A percentile compares a stretch with the other conserved stretches of the same genome.
These are phyloP conservation scores for Parasarocladium wereldwijsianum DNA, from an alignment of 2,329 filamentous ascomycete species.

Conservation along the genomic window DNA sequence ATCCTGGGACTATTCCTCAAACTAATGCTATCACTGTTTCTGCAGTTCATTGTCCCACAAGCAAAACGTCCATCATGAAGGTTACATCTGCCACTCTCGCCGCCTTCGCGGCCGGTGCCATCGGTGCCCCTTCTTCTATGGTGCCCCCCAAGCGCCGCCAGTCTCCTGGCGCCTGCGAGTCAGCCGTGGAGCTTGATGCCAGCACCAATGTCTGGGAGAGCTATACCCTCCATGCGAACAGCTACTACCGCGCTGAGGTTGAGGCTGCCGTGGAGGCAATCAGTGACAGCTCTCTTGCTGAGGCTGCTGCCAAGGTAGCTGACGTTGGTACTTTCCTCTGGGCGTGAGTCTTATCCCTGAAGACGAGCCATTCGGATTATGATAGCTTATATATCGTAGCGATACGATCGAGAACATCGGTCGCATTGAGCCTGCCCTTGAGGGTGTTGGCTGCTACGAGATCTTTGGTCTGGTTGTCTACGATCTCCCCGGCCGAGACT, in stretches of 20 bases:
- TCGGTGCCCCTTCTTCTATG: slow-evolving; percentile 14
- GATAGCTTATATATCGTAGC: slow-evolving; percentile 7
- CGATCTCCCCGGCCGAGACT: slow-evolving; percentile 49
- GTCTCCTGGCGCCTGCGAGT: slow-evolving; percentile 16
- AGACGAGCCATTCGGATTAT: neutral
- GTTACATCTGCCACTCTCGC: slow-evolving; percentile 18
- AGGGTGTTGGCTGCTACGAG: slow-evolving; percentile 20
- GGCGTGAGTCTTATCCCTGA: slow-evolving; percentile 14
- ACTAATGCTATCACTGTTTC: no score
- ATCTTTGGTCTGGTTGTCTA: slow-evolving; percentile 41
- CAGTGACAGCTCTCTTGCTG: slow-evolving; percentile 14
- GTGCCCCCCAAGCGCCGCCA: slow-evolving; percentile 8
- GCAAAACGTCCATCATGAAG: slow-evolving; percentile 21
- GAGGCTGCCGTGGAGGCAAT: slow-evolving; percentile 17
- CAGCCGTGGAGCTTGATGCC: slow-evolving; percentile 22
- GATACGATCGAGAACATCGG: slow-evolving; percentile 23
- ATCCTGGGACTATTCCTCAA: no score
- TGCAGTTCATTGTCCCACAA: no score
- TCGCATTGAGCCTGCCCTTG: slow-evolving; percentile 20
- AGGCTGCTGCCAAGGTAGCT: slow-evolving; percentile 19
- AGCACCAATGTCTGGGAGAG: slow-evolving; percentile 21
- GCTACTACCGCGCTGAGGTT: slow-evolving; percentile 20
- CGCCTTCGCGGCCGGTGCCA: slow-evolving; percentile 19
- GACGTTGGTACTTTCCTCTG: slow-evolving; percentile 25
- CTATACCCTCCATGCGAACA: slow-evolving; percentile 25